Evolutionary conservation across 2,329 filamentous ascomycete genomes (phyloP).

Genomic region (Curvularia lunata): DNA sequence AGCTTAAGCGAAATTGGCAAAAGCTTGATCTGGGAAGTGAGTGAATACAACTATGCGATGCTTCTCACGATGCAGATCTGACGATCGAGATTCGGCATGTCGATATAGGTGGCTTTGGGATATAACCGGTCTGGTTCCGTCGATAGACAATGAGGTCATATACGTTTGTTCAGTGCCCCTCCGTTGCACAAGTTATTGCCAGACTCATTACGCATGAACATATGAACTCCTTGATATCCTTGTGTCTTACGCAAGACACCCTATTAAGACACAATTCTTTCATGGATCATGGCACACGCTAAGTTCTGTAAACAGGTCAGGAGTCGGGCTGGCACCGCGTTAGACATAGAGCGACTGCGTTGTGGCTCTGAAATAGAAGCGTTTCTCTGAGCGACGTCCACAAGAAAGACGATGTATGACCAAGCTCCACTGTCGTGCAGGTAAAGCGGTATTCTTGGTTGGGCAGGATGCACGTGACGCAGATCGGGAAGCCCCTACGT

Average conservation of each 20-base stretch:
- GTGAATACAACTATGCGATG: background rate
- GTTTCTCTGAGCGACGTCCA: background rate
- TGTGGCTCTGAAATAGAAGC: background rate
- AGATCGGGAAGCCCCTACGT: too few relatives aligned
- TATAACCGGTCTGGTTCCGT: background rate
- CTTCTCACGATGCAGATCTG: background rate
- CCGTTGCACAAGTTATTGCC: background rate
- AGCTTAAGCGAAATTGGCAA: background rate
- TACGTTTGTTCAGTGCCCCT: background rate
- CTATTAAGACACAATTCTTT: too few relatives aligned
- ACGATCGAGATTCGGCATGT: background rate
- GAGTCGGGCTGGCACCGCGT: background rate
- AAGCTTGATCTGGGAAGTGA: background rate
- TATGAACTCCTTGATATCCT: background rate
- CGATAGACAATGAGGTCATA: background rate
- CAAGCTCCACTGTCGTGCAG: background rate
- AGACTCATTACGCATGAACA: background rate
- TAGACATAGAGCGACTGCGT: background rate
- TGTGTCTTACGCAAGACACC: background rate
- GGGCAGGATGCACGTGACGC: background rate
- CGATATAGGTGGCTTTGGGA: background rate
- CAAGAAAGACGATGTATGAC: background rate
- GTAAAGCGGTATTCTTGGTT: background rate
- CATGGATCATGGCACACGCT: too few relatives aligned
- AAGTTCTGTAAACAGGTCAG: background rate